Base-by-base conservation (phyloP, 2,329 filamentous ascomycete species). In the Pestalotiopsis sp. region DNA sequence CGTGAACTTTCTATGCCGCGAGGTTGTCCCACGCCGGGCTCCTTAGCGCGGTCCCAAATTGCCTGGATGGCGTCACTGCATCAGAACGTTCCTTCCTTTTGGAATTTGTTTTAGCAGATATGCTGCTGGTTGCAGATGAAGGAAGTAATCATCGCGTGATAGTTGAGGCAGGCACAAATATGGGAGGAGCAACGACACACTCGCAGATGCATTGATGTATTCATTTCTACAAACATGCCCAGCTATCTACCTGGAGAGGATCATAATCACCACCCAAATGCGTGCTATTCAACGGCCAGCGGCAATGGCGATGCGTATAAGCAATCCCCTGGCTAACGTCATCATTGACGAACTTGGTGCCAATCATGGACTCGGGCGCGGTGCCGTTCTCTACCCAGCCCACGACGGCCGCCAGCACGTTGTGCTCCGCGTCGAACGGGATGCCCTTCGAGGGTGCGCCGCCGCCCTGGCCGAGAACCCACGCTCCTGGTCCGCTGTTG, bases 321-420 rank as follows among this genome's bases (percentile, higher is more conserved):
- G 72, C 73, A 4, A 81, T 63, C 14, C 76, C 75, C 2, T 66
- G 69, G 38, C 70, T 71, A 2, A 70, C 66, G 20, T 17, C 73
- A 3, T 75, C 75, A 6, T 77, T 73, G 3, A 75, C 73, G 57
- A 77, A 81, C n/a, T 77, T 79, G 0, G 79, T 80, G 0, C 80
- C 81, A n/a, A 74, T 71, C 3, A 81, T 65, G 3, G 76, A 76
- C 31, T 84, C 82, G 0, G 85, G 84, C 0, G 82, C 82, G 12
- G 76, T 52, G 0, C 77, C 80, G 9, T 77, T 70, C 72, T 84
- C 85, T 0, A 86, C 84, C 85, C 85, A 86, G 23, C 81, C 76
- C 0, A 87, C 83, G 3, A 87, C 75, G 0, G 83, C 81, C 66
- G 82, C 80, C 4, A 87, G 73, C 0, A 86, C 78, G 25, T 87